Evolutionary conservation across 106 monocot genomes (phyloP).

Genomic region (Dendrobium catenatum): DNA sequence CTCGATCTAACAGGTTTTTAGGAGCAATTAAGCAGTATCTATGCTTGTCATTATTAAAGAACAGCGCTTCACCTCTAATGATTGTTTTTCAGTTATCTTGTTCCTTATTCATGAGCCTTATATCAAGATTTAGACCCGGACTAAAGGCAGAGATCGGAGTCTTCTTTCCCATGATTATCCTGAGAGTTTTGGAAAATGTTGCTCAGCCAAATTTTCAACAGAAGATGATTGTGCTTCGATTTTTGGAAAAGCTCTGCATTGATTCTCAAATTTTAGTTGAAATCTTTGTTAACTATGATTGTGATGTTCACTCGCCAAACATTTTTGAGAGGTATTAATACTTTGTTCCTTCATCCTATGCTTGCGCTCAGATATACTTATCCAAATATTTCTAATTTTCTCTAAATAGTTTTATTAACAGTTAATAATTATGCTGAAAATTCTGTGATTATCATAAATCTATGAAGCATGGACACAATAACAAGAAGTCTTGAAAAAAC

Average conservation of each 20-base stretch:
- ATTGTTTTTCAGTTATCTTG: constrained; percentile 95
- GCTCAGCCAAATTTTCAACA: constrained; percentile 88
- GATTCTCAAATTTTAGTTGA: constrained; percentile 92
- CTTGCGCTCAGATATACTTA: neutral
- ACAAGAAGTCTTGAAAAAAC: neutral
- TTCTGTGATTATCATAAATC: constrained; percentile 2
- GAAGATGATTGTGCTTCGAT: constrained; percentile 84
- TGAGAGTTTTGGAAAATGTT: constrained; percentile 89
- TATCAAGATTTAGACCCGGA: constrained; percentile 85
- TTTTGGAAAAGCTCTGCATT: constrained; percentile 71
- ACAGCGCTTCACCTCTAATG: constrained; percentile 71
- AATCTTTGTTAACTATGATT: constrained; percentile 87
- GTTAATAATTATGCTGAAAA: neutral
- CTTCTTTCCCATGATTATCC: constrained; percentile 91
- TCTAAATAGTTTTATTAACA: neutral
- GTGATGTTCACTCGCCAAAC: constrained; percentile 86
- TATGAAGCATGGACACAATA: neutral
- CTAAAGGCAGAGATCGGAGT: constrained; percentile 94
- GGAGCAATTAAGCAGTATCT: constrained; percentile 93
- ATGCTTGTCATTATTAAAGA: constrained; percentile 86
- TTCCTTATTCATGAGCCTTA: constrained; percentile 83
- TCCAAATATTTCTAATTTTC: neutral
- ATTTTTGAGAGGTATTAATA: constrained; percentile 81
- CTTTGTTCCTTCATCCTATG: constrained; percentile 1
- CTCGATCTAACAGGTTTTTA: constrained; percentile 56